Evolutionary conservation across 1,284 basidiomycete species (phyloP).

Genomic region (Leccinum pachyderme): DNA sequence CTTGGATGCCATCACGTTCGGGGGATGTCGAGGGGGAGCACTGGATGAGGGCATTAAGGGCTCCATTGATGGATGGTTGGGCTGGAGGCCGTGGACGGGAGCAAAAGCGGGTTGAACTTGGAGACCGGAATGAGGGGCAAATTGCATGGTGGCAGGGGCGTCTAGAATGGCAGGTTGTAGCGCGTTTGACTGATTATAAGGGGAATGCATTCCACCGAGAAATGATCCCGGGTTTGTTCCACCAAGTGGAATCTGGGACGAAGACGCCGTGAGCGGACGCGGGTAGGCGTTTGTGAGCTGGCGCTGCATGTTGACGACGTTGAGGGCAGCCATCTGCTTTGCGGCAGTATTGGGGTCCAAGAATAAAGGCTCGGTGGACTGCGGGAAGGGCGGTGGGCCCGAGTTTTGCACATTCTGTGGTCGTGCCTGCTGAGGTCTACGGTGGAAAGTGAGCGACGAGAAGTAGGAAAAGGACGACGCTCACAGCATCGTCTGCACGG

Average conservation of each 20-base stretch:
- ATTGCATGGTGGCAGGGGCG: constrained; percentile 26
- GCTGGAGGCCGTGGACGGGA: constrained; percentile 30
- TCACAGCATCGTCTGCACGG: constrained; percentile 36
- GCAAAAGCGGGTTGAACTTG: constrained; percentile 21
- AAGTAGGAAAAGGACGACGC: constrained; percentile 11
- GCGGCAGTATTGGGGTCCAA: constrained; percentile 56
- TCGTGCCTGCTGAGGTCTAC: constrained; percentile 39
- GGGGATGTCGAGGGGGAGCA: constrained; percentile 29
- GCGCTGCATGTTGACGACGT: constrained; percentile 59
- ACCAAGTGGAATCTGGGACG: constrained; percentile 36
- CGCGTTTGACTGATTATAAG: constrained; percentile 43
- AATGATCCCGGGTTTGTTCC: constrained; percentile 67
- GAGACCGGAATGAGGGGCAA: constrained; percentile 31
- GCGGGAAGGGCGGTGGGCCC: constrained; percentile 16
- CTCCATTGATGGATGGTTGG: constrained; percentile 42
- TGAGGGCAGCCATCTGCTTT: constrained; percentile 76
- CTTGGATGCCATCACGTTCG: constrained; percentile 34
- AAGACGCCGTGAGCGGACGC: constrained; percentile 38
- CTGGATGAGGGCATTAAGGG: constrained; percentile 40
- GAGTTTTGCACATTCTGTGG: constrained; percentile 24
- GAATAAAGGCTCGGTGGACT: constrained; percentile 35
- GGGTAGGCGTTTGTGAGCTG: constrained; percentile 47
- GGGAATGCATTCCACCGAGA: constrained; percentile 53
- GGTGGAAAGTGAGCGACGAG: constrained; percentile 1
- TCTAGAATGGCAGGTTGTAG: constrained; percentile 36